phyloP scores from a whole-genome alignment of 768 basidiomycete genomes.

The Pleurotus giganteus region DNA sequence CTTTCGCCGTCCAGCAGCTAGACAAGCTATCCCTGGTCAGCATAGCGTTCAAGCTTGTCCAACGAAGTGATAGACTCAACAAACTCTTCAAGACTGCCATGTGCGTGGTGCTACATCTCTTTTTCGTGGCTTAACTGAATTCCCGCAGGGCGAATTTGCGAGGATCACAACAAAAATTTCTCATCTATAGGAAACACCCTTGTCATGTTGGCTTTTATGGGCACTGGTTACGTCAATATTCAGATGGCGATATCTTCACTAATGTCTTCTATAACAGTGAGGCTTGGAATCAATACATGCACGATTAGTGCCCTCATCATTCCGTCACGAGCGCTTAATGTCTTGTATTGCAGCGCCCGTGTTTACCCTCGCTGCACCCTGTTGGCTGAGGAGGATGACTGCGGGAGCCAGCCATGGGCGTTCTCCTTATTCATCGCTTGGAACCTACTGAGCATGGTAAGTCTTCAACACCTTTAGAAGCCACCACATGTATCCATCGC shows the following conservation, averaged over 20 bases:
- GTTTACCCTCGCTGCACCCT: slow-evolving; percentile 82
- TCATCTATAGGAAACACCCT: slow-evolving; percentile 74
- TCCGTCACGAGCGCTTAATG: slow-evolving; percentile 5
- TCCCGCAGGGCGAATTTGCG: slow-evolving; percentile 74
- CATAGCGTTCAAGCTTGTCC: slow-evolving; percentile 92
- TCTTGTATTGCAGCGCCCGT: slow-evolving; percentile 54
- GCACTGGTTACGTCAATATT: slow-evolving; percentile 65
- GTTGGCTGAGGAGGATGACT: slow-evolving; percentile 64
- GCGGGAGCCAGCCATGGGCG: slow-evolving; percentile 82
- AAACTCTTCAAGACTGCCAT: slow-evolving; percentile 97
- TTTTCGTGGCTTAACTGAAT: slow-evolving; percentile 10
- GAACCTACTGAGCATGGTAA: slow-evolving; percentile 94
- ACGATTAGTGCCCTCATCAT: slow-evolving; percentile 71
- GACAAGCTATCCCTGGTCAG: slow-evolving; percentile 92
- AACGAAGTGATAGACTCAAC: slow-evolving; percentile 83
- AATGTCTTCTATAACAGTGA: slow-evolving; percentile 51
- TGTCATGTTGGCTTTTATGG: slow-evolving; percentile 91
- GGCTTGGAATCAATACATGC: slow-evolving; percentile 98
- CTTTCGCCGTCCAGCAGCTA: slow-evolving; percentile 57
- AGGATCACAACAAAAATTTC: slow-evolving; percentile 73
- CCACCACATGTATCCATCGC: slow-evolving; percentile 5
- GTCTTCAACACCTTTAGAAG: slow-evolving; percentile 15
- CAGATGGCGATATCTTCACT: slow-evolving; percentile 7
- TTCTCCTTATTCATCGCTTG: slow-evolving; percentile 89
- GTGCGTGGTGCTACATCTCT: slow-evolving; percentile 52